Evolutionary conservation across 1,284 basidiomycete species (phyloP), one percentile per base, ranked within the genome.

Genomic region (Cryptococcus floricola): DNA sequence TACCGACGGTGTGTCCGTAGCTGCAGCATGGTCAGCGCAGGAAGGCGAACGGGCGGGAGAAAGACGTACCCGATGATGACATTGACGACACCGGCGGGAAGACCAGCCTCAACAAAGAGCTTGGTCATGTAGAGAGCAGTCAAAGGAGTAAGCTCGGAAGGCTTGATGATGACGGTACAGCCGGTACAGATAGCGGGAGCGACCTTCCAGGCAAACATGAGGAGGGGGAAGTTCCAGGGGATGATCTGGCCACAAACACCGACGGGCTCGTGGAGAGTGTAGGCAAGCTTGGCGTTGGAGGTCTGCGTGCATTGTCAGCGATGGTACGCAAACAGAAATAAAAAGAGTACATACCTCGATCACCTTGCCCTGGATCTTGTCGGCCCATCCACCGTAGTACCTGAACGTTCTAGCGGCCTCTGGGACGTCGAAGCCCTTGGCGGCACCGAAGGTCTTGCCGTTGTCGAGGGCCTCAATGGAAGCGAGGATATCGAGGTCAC

Each of bases 71-170:
- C 91, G 5, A 87, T 85, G 18, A 93, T 81, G 31, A 88, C 88
- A 79, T 96, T 96, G 66, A 97, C 73, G n/a, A 95, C 93, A 58
- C 94, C 93, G 9, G 90, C 84, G 3, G 94, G 94, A 75, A 93
- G 90, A 39, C 91, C 91, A 60, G 62, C 62, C 56, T 72, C 68
- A 37, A 61, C 56, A 37, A 61, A 64, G 14, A 71, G 59, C 48
- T 69, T 64, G 47, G 63, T 65, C 81, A 71, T 77, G 87, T 85
- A 66, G 52, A 93, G 81, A 16, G 91, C 91, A 31, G 91, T 90
- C 45, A 97, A 81, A 10, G 93, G 93, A 1, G 91, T 94, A 54
- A 91, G 78, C 77, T 96, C 93, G 28, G 90, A 90, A 12, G 92
- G 89, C 77, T 96, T 75, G 64, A 75, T 71, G 56, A 75, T 64